These are phyloP conservation scores for Scheffersomyces spartinae DNA, from an alignment of 805 yeast species.

Conservation along the genomic window DNA sequence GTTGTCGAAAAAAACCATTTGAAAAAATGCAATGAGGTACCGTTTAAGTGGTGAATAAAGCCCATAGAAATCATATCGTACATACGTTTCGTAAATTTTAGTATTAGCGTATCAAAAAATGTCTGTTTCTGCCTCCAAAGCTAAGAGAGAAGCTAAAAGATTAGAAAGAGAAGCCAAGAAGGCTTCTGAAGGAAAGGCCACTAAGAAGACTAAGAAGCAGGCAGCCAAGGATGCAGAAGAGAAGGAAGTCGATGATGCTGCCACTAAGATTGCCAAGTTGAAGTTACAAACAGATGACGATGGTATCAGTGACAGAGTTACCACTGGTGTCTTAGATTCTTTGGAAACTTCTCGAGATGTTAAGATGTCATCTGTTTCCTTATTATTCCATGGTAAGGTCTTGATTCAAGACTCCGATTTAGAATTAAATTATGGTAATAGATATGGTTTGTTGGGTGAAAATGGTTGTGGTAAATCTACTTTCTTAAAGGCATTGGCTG, in stretches of 20 bases:
- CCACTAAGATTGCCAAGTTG: slow-evolving; percentile 70
- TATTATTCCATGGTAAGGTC: slow-evolving; percentile 96
- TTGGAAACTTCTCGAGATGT: slow-evolving; percentile 87
- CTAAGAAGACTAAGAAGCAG: slow-evolving; percentile 53
- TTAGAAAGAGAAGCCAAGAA: slow-evolving; percentile 42
- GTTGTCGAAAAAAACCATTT: too few relatives aligned
- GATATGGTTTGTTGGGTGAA: slow-evolving; percentile 95
- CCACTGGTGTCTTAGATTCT: slow-evolving; percentile 92
- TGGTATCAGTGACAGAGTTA: slow-evolving; percentile 93
- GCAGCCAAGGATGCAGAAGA: slow-evolving; percentile 40
- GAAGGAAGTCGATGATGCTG: slow-evolving; percentile 47
- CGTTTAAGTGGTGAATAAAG: too few relatives aligned
- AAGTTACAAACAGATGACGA: slow-evolving; percentile 89
- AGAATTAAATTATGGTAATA: slow-evolving; percentile 94
- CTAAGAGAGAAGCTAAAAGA: slow-evolving; percentile 96
- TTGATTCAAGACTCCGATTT: slow-evolving; percentile 82
- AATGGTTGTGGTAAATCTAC: slow-evolving; percentile 99
- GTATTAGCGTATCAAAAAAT: too few relatives aligned
- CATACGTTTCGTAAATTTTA: too few relatives aligned
- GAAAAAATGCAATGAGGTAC: too few relatives aligned
- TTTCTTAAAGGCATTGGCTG: slow-evolving; percentile 83
- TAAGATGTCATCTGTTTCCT: slow-evolving; percentile 79
- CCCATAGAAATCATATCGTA: too few relatives aligned
- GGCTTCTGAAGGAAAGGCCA: slow-evolving; percentile 59
- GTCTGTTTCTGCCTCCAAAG: slow-evolving; percentile 83